phyloP scores from a whole-genome alignment of 345 rosid genomes.

The Dovyalis caffra region DNA sequence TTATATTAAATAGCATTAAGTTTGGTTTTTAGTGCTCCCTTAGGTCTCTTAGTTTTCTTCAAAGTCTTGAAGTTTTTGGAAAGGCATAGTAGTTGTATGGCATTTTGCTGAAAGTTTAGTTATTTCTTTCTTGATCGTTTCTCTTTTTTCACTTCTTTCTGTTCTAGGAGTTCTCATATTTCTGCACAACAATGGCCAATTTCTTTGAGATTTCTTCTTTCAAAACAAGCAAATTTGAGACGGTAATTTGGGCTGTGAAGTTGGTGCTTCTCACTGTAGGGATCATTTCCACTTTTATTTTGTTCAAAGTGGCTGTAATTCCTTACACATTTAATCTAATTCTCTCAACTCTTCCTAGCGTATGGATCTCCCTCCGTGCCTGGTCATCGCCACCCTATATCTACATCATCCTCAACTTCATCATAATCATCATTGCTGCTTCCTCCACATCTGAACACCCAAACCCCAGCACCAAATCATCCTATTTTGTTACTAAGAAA shows the following conservation, averaged over 20 bases:
- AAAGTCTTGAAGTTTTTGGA: not conserved
- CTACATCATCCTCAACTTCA: conserved; percentile 45
- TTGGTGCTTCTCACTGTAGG: conserved; percentile 30
- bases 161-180: not conserved
- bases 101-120: not conserved
- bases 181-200: conserved; percentile 22
- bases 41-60: conserved; percentile 7
- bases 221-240: conserved; percentile 21
- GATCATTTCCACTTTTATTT: conserved; percentile 32
- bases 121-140: not conserved
- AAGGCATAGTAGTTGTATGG: too few relatives aligned
- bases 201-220: conserved; percentile 6
- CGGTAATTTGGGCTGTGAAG: conserved; percentile 30
- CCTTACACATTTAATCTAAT: conserved; percentile 27
- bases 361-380: conserved; percentile 30
- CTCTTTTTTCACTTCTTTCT: not conserved
- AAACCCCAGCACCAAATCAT: not conserved
- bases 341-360: conserved; percentile 27
- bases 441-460: conserved; percentile 30
- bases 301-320: conserved; percentile 37
- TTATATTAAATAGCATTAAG: not conserved
- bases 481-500: not conserved
- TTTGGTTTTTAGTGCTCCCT: not conserved
- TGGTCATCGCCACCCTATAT: conserved; percentile 50
- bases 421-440: conserved; percentile 46